phyloP scores from a whole-genome alignment of 768 basidiomycete species.

The Suillus brevipes region DNA sequence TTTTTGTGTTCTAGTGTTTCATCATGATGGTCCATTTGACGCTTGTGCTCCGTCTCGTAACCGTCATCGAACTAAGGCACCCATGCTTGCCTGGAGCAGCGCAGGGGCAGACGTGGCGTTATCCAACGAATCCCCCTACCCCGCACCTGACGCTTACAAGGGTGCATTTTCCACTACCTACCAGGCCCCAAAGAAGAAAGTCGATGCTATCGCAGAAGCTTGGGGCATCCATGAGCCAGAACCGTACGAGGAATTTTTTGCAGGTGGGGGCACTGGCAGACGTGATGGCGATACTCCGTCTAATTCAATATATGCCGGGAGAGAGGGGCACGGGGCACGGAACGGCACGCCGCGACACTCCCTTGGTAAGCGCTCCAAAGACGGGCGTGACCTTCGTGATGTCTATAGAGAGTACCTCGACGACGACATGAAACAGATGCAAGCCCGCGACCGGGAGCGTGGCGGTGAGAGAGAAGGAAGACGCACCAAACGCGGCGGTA shows the following conservation, averaged over 20 bases:
- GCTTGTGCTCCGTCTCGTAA: slow-evolving; percentile 91
- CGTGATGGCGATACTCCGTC: slow-evolving; percentile 58
- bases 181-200: slow-evolving; percentile 75
- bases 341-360: slow-evolving; percentile 38
- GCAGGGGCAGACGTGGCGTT: slow-evolving; percentile 41
- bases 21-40: slow-evolving; percentile 91
- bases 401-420: slow-evolving; percentile 46
- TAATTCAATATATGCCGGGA: slow-evolving; percentile 70
- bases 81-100: slow-evolving; percentile 75
- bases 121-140: slow-evolving; percentile 49
- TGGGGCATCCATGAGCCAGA: slow-evolving; percentile 94
- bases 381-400: slow-evolving; percentile 51
- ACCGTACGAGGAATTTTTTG: slow-evolving; percentile 87
- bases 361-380: slow-evolving; percentile 42
- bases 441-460: slow-evolving; percentile 36
- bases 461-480: slow-evolving; percentile 33
- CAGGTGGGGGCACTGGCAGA: slow-evolving; percentile 61
- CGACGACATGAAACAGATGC: slow-evolving; percentile 33
- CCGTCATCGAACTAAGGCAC: slow-evolving; percentile 73
- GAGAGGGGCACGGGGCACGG: slow-evolving; percentile 45
- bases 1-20: slow-evolving; percentile 61
- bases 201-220: slow-evolving; percentile 87
- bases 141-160: slow-evolving; percentile 42
- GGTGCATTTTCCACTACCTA: slow-evolving; percentile 50
- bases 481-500: slow-evolving; percentile 47